Evolutionary conservation across 176 grass and related monocot genomes (phyloP).

Genomic region (Thinopyrum elongatum): DNA sequence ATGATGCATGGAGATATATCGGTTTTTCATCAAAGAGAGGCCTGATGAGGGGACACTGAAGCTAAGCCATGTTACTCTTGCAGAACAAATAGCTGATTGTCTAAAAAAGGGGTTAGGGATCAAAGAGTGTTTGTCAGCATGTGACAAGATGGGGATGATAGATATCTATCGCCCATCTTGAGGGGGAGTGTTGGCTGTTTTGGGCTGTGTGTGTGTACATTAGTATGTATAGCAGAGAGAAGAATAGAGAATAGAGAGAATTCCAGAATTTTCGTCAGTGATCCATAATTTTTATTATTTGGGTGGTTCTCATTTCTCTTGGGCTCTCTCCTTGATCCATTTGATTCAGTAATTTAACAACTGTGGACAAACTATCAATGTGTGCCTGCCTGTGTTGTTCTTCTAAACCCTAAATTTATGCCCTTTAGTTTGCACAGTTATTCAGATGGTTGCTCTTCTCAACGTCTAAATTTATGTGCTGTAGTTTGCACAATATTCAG

Average conservation of each 20-base stretch:
- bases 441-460: conserved; percentile 19
- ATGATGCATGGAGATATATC: background rate
- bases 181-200: background rate
- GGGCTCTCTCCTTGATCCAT: background rate
- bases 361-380: background rate
- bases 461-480: background rate
- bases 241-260: background rate
- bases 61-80: background rate
- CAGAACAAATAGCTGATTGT: background rate
- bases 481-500: conserved; percentile 10
- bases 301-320: background rate
- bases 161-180: background rate
- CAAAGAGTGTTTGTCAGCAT: background rate
- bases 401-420: conserved; percentile 6
- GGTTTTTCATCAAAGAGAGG: conserved; percentile 4
- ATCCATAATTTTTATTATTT: background rate
- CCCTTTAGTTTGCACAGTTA: background rate
- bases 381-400: background rate
- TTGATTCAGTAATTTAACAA: background rate
- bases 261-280: background rate
- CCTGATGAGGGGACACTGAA: background rate
- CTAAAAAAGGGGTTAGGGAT: background rate
- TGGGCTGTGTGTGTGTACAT: background rate
- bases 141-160: background rate
- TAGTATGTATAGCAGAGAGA: background rate